Evolutionary conservation across 306 rosid genomes (phyloP), one percentile per base, ranked within the genome.

Genomic region (Ziziphus jujuba): DNA sequence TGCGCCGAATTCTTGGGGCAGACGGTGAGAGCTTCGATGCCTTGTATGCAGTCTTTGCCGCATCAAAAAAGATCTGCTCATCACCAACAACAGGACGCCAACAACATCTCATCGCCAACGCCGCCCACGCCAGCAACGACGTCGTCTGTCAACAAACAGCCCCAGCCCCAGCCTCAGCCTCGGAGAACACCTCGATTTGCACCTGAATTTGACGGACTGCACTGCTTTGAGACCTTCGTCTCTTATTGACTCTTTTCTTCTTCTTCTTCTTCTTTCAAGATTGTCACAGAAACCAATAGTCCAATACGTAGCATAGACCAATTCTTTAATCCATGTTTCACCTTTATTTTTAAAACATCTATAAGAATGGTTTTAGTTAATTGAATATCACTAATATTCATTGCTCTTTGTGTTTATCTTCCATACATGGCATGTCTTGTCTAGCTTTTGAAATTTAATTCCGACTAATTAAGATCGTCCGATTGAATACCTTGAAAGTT

Each of bases 191-290:
- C 62, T 2, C 60, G 86, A 69, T 70, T 68, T 24, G 86, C 80
- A 17, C 70, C 61, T 17, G 86, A 82, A 50, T 54, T 82, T 12
- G 86, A 82, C 36, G 86, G 86, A 15, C 72, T 82, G 60, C 45
- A 82, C 69, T 82, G 80, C 28, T 82, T 82, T 20, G 86, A 82
- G 66, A 74, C 86, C 58, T 17, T 78, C 13, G 80, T 71, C 69
- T 36, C 35, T 8, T 36, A 35, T 34, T 74, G 67, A 64, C n/a
- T n/a, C n/a, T n/a, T n/a, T n/a, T n/a, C n/a, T 47, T 47, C 13
- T 47, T 13, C 51, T 47, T 17, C 17, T 9, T 47, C 17, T 10
- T 47, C 17, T 47, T 47, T 47, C 13, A 3, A 7, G 13, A 11
- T 47, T 47, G 14, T 47, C 51, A 28, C 4, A 28, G 33, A 4